Evolutionary conservation across 768 basidiomycete genomes (phyloP), one percentile per base, ranked within the genome.

Genomic region (Postia placenta): DNA sequence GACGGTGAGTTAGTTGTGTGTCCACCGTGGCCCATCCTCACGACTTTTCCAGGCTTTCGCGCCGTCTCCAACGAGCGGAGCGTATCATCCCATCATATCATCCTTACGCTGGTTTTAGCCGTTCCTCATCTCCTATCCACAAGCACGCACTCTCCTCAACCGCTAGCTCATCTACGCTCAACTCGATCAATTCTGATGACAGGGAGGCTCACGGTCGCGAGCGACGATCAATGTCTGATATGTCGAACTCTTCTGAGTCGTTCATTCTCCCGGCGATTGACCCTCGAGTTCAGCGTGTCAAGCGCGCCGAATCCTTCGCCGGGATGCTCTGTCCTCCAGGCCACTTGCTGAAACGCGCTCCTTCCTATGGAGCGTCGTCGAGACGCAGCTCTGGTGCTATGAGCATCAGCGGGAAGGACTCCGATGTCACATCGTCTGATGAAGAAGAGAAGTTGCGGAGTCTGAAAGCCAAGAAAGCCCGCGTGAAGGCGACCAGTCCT

Each of bases 371-470:
- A 9, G 45, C 47, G 14, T 51, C 56, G 25, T 62, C 64, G 22
- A 59, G 55, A 49, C 58, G 59, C 35, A 56, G 57, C 37, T 55
- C 58, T 15, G 60, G 62, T 22, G 54, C 61, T 39, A 63, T 64
- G 62, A 63, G 62, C 47, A 50, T 49, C 40, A 59, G 56, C 20
- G 58, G 59, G 14, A 56, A 54, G 43, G 52, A 53, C 25, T 58
- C 60, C 19, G 57, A 61, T 40, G 56, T 51, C 25, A 61, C 59
- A 14, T 85, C 86, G 11, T 85, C 83, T 17, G 87, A 89, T 58
- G 87, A 88, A 54, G 87, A 88, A 59, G 85, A 89, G 67, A 82
- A 80, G 63, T 57, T 73, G 20, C 76, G 85, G 30, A 74, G 71
- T 35, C 72, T 71, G 53, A 72, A 70, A 28, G 81, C 73, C 20